Base-by-base conservation (phyloP, 192 early-diverging fungal species). In the Coemansia sp. region DNA sequence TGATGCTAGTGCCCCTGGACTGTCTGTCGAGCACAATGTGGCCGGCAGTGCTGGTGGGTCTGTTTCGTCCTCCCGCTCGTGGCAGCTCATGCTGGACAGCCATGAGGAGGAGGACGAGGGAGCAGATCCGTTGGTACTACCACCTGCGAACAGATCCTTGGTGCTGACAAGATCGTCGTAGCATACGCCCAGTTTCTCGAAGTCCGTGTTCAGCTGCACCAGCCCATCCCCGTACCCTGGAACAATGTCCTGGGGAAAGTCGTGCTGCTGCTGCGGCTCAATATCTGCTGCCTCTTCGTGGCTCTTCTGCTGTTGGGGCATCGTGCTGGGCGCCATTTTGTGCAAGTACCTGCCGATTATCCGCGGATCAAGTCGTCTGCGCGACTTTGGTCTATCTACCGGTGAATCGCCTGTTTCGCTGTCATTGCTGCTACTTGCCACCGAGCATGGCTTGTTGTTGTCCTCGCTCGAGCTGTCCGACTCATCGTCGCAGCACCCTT, bases 191-290 rank as follows among this genome's bases (percentile, higher is more conserved):
- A 54, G 27, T 9, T 54, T 20, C 52, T n/a, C 27, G 30, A 54
- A 54, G 33, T 33, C 30, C 15, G 52, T 33, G 30, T 33, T 54
- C 52, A 54, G n/a, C 27, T 48, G 45, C 45, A 48, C 45, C 45
- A 48, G 15, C 11, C 22, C 45, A 3, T 23, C 45, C 22, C 45
- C 45, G 20, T 25, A 13, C 2, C 45, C 45, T 25, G 23, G 22
- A 48, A 25, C 7, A 7, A 44, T 44, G n/a, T n/a, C n/a, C n/a
- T n/a, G n/a, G n/a, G n/a, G n/a, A n/a, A n/a, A n/a, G n/a, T n/a
- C n/a, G n/a, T 22, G 22, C 45, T 1, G 6, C 17, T 8, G 27
- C 52, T 29, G 52, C n/a, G n/a, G n/a, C n/a, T n/a, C n/a, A n/a
- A n/a, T n/a, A n/a, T n/a, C n/a, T n/a, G n/a, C n/a, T n/a, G n/a